Base-by-base conservation (phyloP, 2,329 filamentous ascomycete genomes). In the Trematosphaeria pertusa region DNA sequence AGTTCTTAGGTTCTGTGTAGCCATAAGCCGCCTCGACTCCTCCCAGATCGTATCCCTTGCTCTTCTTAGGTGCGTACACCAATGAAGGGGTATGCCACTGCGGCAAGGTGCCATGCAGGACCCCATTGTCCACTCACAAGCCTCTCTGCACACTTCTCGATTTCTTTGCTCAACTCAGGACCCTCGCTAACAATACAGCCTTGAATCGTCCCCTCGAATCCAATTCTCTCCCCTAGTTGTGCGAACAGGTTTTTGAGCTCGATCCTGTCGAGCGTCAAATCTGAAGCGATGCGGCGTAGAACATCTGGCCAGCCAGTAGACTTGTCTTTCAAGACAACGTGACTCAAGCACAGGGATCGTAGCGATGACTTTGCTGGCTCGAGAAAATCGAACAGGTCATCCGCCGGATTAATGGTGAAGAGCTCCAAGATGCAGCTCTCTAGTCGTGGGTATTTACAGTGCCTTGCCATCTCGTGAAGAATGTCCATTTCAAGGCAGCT, bases 401-500 rank as follows among this genome's bases (percentile, higher is more conserved):
- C 28, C 3, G 37, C 31, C 5, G 39, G 18, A 24, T 48, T 28
- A 4, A 65, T 37, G 3, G 39, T 32, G 22, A 67, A 53, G 19
- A 64, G 49, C 2, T 55, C 47, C 1, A 67, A 32, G 33, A 45
- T 52, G 39, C 60, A 62, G 0, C 15, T 34, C 18, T 53, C 45
- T 12, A 67, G 24, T 4, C 36, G 35, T 3, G 43, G 22, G 11
- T 59, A 65, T 4, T 12, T 30, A 12, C 61, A 66, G 22, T 59
- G 50, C 7, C 43, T 43, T 6, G 61, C 59, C 50, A 68, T 58
- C 11, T 60, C 52, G 2, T 45, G 44, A 15, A 69, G 58, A 0
- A 65, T 31, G 26, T 67, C 47, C 0, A 26, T 40, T 14, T 69
- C 61, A 4, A 68, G 47, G 12, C 20, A 52, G 28, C 59, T 65